Base-by-base conservation (phyloP, 1,139 yeast genomes). In the Trichomonascaceae sp. region DNA sequence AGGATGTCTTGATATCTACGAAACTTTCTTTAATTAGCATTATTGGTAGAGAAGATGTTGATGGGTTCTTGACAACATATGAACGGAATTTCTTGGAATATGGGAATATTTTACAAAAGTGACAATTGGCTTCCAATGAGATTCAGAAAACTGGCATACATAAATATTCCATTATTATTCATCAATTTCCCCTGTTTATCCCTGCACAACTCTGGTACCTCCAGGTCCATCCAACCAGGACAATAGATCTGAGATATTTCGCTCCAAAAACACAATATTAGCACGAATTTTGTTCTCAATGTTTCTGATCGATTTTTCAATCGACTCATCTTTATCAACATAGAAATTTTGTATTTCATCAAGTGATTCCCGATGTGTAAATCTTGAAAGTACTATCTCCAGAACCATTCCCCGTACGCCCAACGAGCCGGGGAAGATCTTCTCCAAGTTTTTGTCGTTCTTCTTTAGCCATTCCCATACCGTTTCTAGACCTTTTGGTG, bases 21-120 rank as follows among this genome's bases (percentile, higher is more conserved):
- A 66, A 81, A 6, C 82, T 69, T 66, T 87, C 95, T 57, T 81
- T 80, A 61, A 86, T 82, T 61, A 87, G 76, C 95, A 87, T 86
- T 50, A 51, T 59, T 39, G 45, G 36, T 38, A 22, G 44, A 19
- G n/a, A 24, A 3, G 5, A 8, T n/a, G 41, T 36, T 9, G 41
- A 2, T 27, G 32, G 32, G 5, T 27, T 27, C 32, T 27, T 27
- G 32, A 27, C 32, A 27, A 27, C 12, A 27, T 27, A 27, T 27
- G 32, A 27, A 27, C 24, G 6, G 24, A 3, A 3, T 22, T 22
- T 6, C 24, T 22, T 22, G 10, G 9, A 27, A 27, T 27, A n/a
- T n/a, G n/a, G n/a, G n/a, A n/a, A n/a, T n/a, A n/a, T n/a, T n/a
- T n/a, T n/a, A n/a, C n/a, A n/a, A n/a, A n/a, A n/a, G n/a, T n/a